Conservation (phyloP, 257 asterid genomes). For the Penstemon eatonii region DNA sequence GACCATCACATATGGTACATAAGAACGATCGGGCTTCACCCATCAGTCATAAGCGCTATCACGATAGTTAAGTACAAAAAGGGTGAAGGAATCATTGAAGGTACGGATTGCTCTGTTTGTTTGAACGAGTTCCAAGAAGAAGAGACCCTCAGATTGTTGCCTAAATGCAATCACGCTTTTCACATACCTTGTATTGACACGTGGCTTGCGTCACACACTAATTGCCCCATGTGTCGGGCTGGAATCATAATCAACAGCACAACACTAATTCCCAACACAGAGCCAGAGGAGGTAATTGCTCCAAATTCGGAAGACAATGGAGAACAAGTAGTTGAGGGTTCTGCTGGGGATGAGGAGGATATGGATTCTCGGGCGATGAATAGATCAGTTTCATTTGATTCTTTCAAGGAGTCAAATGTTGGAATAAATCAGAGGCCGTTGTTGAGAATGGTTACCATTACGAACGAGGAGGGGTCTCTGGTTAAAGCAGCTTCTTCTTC, state of each 20-base stretch:
- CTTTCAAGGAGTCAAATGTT: constrained; percentile 17
- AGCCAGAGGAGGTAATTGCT: constrained; percentile 20
- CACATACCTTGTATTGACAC: constrained; percentile 75
- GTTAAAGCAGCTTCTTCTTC: too few relatives aligned
- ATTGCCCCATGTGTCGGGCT: constrained; percentile 81
- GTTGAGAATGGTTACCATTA: constrained; percentile 3
- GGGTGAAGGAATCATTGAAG: constrained; percentile 60
- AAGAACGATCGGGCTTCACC: constrained; percentile 63
- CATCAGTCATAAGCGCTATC: constrained; percentile 58
- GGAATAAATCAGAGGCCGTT: constrained; percentile 22
- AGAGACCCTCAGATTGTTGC: constrained; percentile 60
- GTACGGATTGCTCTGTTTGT: constrained; percentile 73
- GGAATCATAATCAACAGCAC: constrained; percentile 33
- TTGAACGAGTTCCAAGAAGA: constrained; percentile 65
- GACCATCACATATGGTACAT: constrained; percentile 80
- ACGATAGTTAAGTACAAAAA: constrained; percentile 50
- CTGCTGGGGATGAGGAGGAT: constrained; percentile 29
- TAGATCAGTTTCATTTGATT: constrained; percentile 60
- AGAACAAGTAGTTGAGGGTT: constrained; percentile 33
- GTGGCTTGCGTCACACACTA: constrained; percentile 75
- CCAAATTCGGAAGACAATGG: constrained; percentile 19
- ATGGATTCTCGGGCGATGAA: constrained; percentile 28
- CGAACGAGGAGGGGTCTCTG: too few relatives aligned
- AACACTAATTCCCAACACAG: not conserved
- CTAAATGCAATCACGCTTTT: constrained; percentile 78